Percentiles rank a stretch among this genome's conserved stretches.
These are phyloP conservation scores for Huntiella abstrusa DNA, from an alignment of 2,329 filamentous ascomycete genomes.

Conservation along the genomic window DNA sequence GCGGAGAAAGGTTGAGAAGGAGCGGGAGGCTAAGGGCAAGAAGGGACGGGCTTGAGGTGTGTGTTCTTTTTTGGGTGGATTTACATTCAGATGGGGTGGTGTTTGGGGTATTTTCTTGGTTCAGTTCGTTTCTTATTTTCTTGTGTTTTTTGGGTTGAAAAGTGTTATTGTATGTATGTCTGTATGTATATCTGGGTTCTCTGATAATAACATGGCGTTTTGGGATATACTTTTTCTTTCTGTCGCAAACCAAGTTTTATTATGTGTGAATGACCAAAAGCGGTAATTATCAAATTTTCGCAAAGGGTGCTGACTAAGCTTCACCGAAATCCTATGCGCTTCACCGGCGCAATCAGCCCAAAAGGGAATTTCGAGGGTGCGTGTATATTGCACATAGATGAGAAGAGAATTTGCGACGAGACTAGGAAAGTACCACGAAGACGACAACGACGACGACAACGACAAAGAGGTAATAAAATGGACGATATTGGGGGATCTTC, in stretches of 20 bases:
- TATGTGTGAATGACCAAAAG: background rate
- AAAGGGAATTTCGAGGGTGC: too few species aligned
- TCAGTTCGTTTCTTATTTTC: slow-evolving; percentile 1
- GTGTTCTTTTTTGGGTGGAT: slow-evolving; percentile 1
- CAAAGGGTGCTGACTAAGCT: slow-evolving; percentile 4
- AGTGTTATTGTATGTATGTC: slow-evolving; percentile 7
- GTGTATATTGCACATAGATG: too few species aligned
- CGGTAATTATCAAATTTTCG: slow-evolving; percentile 2
- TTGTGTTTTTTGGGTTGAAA: slow-evolving; percentile 7
- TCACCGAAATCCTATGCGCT: slow-evolving; percentile 3
- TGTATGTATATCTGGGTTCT: slow-evolving; percentile 9
- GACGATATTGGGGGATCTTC: too few species aligned
- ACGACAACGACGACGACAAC: too few species aligned
- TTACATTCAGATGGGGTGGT: slow-evolving; percentile 3
- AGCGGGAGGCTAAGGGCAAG: slow-evolving; percentile 18
- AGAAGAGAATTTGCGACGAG: too few species aligned
- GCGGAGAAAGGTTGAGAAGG: slow-evolving; percentile 73
- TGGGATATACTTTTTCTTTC: background rate
- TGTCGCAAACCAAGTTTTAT: too few species aligned
- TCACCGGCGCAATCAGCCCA: slow-evolving; percentile 7
- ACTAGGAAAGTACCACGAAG: too few species aligned
- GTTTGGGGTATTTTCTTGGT: slow-evolving; percentile 6
- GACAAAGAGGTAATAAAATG: too few species aligned
- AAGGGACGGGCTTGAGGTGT: background rate
- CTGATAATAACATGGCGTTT: slow-evolving; percentile 9